These are phyloP conservation scores for Phytophthora fragariae DNA, from an alignment of 352 stramenopile genomes.

Conservation along the genomic window DNA sequence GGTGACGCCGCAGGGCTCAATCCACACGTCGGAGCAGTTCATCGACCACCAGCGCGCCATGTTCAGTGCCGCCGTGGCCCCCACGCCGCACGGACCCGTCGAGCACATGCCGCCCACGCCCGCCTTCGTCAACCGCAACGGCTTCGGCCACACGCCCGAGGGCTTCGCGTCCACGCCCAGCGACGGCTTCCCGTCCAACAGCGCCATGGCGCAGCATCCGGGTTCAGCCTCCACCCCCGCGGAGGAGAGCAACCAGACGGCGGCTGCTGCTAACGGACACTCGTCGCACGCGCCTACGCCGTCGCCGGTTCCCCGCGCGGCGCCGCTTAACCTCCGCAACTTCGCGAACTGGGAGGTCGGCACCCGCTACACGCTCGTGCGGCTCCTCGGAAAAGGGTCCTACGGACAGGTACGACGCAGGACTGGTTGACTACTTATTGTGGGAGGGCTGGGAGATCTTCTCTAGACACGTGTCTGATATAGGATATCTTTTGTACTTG, in stretches of 20 bases:
- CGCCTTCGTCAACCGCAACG: slow-evolving; percentile 74
- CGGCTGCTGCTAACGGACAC: slow-evolving; percentile 5
- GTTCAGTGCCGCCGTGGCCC: slow-evolving; percentile 75
- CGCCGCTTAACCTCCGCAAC: slow-evolving; percentile 81
- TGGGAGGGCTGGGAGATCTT: not conserved
- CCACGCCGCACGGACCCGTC: slow-evolving; percentile 79
- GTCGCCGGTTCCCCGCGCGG: slow-evolving; percentile 65
- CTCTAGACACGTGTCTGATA: slow-evolving; percentile 11
- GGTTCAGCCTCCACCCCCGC: slow-evolving; percentile 34
- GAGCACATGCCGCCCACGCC: slow-evolving; percentile 86
- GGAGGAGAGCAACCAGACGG: slow-evolving; percentile 36
- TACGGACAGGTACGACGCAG: slow-evolving; percentile 74
- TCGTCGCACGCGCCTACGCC: slow-evolving; percentile 62
- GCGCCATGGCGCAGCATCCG: slow-evolving; percentile 22
- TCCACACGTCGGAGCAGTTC: slow-evolving; percentile 75
- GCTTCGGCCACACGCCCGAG: slow-evolving; percentile 69
- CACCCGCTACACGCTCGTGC: slow-evolving; percentile 80
- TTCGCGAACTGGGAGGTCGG: slow-evolving; percentile 89
- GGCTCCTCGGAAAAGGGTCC: slow-evolving; percentile 83
- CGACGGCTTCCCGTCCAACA: slow-evolving; percentile 48
- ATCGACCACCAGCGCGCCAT: slow-evolving; percentile 84
- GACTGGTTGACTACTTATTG: not conserved
- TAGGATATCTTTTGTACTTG: slow-evolving; percentile 13
- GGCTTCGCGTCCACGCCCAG: slow-evolving; percentile 71
- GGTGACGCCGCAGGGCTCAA: slow-evolving; percentile 47